Conservation (phyloP, 305 asterid genomes). For the Fraxinus angustifolia region DNA sequence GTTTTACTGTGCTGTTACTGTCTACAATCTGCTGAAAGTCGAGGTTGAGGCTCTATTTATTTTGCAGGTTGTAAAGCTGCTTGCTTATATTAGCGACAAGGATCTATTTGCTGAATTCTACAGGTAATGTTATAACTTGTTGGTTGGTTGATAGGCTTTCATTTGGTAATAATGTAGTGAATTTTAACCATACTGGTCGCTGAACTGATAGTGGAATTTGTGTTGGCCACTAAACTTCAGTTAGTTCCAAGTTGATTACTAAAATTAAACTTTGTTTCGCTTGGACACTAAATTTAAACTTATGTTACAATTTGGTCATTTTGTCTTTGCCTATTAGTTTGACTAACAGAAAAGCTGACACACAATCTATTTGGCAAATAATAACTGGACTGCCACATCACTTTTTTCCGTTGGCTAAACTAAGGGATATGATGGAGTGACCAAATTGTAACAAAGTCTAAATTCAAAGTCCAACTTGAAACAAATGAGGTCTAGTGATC, state of each 20-base stretch:
- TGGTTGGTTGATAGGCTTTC: neutral
- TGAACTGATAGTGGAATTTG: neutral
- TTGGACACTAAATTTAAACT: neutral
- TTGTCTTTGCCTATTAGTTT: neutral
- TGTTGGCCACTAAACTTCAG: neutral
- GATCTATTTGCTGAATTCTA: constrained; percentile 93
- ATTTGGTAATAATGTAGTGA: neutral
- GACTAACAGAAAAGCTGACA: neutral
- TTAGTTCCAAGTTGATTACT: neutral
- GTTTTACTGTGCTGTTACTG: neutral
- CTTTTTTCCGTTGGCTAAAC: neutral
- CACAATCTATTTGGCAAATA: neutral
- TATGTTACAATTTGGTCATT: neutral
- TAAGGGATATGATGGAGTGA: neutral
- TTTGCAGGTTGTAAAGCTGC: constrained; percentile 82
- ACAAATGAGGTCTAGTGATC: neutral
- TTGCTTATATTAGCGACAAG: constrained; percentile 88
- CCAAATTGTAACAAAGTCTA: neutral
- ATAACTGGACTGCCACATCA: neutral
- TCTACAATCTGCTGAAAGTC: constrained; percentile 8
- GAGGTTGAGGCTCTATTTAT: constrained; percentile 19
- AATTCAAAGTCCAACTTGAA: neutral
- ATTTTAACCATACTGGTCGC: neutral
- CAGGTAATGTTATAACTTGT: constrained; percentile 39
- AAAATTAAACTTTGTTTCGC: neutral